Evolutionary conservation across 805 yeast species (phyloP), one percentile per base, ranked within the genome.

Genomic region (Monosporozyma aquatica): DNA sequence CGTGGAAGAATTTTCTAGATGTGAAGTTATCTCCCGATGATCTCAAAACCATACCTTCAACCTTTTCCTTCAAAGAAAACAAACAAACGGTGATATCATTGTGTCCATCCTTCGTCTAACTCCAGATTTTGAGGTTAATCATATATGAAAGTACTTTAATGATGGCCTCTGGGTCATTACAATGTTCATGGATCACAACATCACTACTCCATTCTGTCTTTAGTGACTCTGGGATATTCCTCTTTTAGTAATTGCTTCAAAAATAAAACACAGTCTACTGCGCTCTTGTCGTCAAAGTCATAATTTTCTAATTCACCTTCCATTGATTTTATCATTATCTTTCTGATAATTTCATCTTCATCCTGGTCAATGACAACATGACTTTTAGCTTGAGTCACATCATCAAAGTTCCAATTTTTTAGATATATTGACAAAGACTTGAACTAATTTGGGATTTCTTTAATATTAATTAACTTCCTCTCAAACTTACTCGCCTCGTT

Each of bases 391-490:
- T 11, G n/a, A 20, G 39, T 37, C 14, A 37, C 24, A 15, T 37
- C 24, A 37, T 37, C 39, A 25, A 37, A 37, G 18, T 25, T 37
- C 22, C 29, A 23, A 18, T 11, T 2, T 37, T 14, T n/a, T 15
- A 24, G 18, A 24, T 23, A 24, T 6, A 11, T 24, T 13, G 39
- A 37, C 11, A 37, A 37, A 4, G 27, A n/a, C 13, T 13, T 37
- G 25, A 13, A 37, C 39, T 30, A 37, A n/a, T 13, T 22, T 37
- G 39, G 30, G 15, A 37, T 25, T n/a, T 37, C 39, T 23, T 20
- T 22, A 9, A 25, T 22, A 3, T 6, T n/a, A 6, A n/a, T 29
- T 8, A 13, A 11, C 7, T 13, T 5, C 7, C 21, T 6, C 8
- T 11, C 17, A 8, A 33, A 21, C 18, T 8, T 33, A 5, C 9